Evolutionary conservation across 352 stramenopile genomes (phyloP), one percentile per base, ranked within the genome.

Genomic region (Pythium myriotylum): DNA sequence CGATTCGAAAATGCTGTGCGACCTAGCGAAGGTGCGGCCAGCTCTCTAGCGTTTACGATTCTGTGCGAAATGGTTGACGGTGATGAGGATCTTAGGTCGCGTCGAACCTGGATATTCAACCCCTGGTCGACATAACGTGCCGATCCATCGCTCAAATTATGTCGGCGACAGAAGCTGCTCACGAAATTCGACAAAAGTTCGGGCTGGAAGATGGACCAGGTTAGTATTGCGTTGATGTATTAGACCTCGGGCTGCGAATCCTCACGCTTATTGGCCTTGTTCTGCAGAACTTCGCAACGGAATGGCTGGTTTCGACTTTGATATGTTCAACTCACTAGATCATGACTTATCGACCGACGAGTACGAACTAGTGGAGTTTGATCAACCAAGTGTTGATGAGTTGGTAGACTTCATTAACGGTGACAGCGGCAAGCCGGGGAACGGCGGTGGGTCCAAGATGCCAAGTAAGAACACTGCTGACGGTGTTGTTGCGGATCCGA

Each of bases 81-180:
- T 22, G 14, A 8, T 46, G 2, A 42, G 33, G 3, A 56, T 43
- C 22, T 2, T 35, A 84, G 75, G 73, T 92, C 9, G 84, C 84
- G 39, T 92, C 84, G 0, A 85, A 92, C 51, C 54, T 92, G 54
- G 84, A 92, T 60, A 92, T 92, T 43, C 84, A 92, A 55, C 84
- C 84, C 7, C 71, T 92, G 1, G 82, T 92, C 48, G 84, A 92
- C 51, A 73, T 91, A 12, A 92, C 84, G 14, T 92, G 84, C 59
- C 79, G 81, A 1, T 91, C 84, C 12, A 92, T 92, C 59, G 79
- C 84, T 12, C 81, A 91, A 65, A 92, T 92, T 59, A 92, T 92
- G 84, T 92, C 84, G 13, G 82, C 81, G 33, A 91, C 81, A 16
- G 84, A 87, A 27, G 84, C 86, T 9, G 81, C 84, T 0, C 77